Conservation (phyloP, 768 basidiomycete genomes). For the Leccinum obscurum region DNA sequence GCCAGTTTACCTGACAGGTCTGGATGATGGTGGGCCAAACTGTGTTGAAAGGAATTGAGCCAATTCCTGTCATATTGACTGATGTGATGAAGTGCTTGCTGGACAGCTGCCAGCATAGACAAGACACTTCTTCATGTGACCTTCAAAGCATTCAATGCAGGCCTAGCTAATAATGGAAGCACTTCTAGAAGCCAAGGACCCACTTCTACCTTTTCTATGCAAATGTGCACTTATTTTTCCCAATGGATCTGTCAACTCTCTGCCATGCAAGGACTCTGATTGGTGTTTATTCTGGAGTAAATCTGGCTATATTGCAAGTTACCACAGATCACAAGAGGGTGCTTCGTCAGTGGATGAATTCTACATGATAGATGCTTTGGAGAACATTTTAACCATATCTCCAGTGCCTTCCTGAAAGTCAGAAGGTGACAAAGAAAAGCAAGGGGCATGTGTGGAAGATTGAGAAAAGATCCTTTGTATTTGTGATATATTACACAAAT, state of each 20-base stretch:
- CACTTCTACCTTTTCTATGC: background rate
- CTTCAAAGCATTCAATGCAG: constrained; percentile 7
- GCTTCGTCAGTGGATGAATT: background rate
- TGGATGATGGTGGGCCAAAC: background rate
- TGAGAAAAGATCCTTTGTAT: background rate
- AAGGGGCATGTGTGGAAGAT: constrained; percentile 1
- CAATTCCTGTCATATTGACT: background rate
- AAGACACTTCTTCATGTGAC: background rate
- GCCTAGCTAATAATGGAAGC: background rate
- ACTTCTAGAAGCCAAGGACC: constrained; percentile 3
- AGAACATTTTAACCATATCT: constrained; percentile 1
- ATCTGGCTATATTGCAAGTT: constrained; percentile 3
- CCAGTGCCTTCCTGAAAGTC: constrained; percentile 10
- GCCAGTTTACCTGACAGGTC: background rate
- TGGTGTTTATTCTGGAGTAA: background rate
- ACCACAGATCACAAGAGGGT: background rate
- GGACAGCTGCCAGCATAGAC: constrained; percentile 6
- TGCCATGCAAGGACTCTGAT: background rate
- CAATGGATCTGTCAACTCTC: too few species aligned
- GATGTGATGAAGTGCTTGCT: constrained; percentile 10
- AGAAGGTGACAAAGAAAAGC: constrained; percentile 3
- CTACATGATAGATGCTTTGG: background rate
- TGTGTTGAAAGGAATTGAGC: constrained; percentile 2
- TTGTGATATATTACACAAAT: background rate
- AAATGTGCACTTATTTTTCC: constrained; percentile 6